Base-by-base conservation (phyloP, 495 filamentous ascomycete species). In the Xylaria acuta region DNA sequence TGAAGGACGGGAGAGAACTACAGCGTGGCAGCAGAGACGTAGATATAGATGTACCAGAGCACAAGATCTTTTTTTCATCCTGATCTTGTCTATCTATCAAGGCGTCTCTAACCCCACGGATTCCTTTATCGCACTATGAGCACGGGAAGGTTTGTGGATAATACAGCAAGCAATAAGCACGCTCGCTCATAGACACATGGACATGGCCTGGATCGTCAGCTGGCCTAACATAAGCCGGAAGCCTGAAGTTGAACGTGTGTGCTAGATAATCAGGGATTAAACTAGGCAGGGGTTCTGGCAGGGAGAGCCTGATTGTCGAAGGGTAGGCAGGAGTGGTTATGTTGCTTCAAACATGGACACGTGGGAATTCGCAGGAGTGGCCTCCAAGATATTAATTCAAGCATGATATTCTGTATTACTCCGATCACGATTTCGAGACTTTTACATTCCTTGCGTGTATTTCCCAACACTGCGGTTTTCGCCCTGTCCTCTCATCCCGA, bases 401-500 rank as follows among this genome's bases (percentile, higher is more conserved):
- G 51, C 11, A 54, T 22, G 2, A 30, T 51, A 51, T 51, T 51
- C 0, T 11, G 14, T 51, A 51, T 51, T 51, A 51, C n/a, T 51
- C 47, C 47, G 5, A 51, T 25, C 47, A n/a, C 27, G 53, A 16
- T 56, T 56, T 56, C 14, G 53, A 56, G 25, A 56, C 53, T 60
- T 60, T 60, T 38, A 11, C 32, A 60, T 60, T 60, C 58, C 32
- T 36, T 60, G 58, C 58, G 32, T 60, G 58, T 60, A 60, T 40
- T 34, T 38, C n/a, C 58, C 20, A 38, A 60, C 32, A 22, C 32
- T n/a, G 8, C 32, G 18, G 20, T 60, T 22, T 60, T 22, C 18
- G 32, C 53, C 30, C 9, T n/a, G 30, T 60, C 32, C 20, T 60
- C 9, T 40, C 58, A 12, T 38, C 34, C 14, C 27, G 4, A 32